phyloP scores from a whole-genome alignment of 108 stramenopile genomes.

The Discostella pseudostelligera region DNA sequence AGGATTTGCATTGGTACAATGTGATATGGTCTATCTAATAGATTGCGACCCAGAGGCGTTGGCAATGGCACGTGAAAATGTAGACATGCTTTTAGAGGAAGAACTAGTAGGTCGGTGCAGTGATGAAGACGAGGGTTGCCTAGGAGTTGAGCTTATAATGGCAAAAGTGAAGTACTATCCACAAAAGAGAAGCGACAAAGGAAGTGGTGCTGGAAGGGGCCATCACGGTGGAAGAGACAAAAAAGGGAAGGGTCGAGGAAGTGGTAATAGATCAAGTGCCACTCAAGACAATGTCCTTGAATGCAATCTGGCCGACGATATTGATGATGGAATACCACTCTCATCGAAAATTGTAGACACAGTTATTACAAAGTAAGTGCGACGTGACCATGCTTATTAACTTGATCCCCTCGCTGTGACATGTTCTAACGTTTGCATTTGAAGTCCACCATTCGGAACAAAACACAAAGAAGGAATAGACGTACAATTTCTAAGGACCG shows the following conservation, averaged over 20 bases:
- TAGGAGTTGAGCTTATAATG: slow-evolving; percentile 38
- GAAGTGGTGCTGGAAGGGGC: slow-evolving; percentile 19
- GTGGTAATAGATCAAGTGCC: neutral
- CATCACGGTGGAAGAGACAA: slow-evolving; percentile 24
- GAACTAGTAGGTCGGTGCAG: slow-evolving; percentile 25
- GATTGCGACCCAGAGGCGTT: slow-evolving; percentile 88
- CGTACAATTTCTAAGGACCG: slow-evolving; percentile 70
- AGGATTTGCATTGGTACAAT: slow-evolving; percentile 74
- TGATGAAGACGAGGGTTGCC: slow-evolving; percentile 32
- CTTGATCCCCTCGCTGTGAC: neutral
- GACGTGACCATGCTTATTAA: neutral
- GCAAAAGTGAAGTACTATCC: slow-evolving; percentile 49
- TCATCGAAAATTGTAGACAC: slow-evolving; percentile 69
- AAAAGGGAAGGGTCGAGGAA: slow-evolving; percentile 9
- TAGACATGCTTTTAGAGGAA: slow-evolving; percentile 41
- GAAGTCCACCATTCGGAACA: slow-evolving; percentile 85
- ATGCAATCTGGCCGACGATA: slow-evolving; percentile 17
- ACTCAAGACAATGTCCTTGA: slow-evolving; percentile 16
- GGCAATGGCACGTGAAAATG: slow-evolving; percentile 63
- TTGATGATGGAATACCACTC: slow-evolving; percentile 70
- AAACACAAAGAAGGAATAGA: slow-evolving; percentile 90
- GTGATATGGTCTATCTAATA: slow-evolving; percentile 56
- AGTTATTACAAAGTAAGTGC: slow-evolving; percentile 64
- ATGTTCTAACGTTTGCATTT: neutral
- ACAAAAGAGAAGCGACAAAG: slow-evolving; percentile 2